Conservation (phyloP, 2,329 filamentous ascomycete genomes). For the Aspergillus phoenicis region DNA sequence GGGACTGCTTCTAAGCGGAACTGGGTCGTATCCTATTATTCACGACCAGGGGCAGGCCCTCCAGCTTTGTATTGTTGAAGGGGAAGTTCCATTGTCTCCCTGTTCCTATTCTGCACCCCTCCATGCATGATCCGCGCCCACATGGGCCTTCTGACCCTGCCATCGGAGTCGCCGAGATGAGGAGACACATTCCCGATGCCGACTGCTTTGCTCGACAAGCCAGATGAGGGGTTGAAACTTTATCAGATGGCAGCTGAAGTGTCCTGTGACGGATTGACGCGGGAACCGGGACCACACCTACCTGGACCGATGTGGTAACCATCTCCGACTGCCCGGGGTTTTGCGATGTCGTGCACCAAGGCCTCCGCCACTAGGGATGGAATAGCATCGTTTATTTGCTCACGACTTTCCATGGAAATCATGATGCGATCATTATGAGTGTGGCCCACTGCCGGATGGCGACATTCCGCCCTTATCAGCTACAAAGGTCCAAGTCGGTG, state of each 20-base stretch:
- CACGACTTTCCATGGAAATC: neutral
- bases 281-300: neutral
- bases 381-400: neutral
- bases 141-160: too few species aligned
- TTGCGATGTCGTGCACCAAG: neutral
- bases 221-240: neutral
- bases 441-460: neutral
- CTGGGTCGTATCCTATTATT: too few species aligned
- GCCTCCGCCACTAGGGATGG: neutral
- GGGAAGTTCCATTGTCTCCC: too few species aligned
- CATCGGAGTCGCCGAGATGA: too few species aligned
- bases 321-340: slow-evolving; percentile 3
- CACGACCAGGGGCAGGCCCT: too few species aligned
- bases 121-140: too few species aligned
- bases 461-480: neutral
- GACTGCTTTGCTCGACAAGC: neutral
- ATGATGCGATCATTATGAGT: neutral
- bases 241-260: neutral
- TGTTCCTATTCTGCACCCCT: too few species aligned
- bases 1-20: too few species aligned
- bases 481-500: neutral
- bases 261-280: neutral
- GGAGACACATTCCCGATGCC: too few species aligned
- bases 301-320: slow-evolving; percentile 4
- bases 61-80: too few species aligned